phyloP scores from a whole-genome alignment of 257 asterid genomes.

The Ligustrum vulgare region DNA sequence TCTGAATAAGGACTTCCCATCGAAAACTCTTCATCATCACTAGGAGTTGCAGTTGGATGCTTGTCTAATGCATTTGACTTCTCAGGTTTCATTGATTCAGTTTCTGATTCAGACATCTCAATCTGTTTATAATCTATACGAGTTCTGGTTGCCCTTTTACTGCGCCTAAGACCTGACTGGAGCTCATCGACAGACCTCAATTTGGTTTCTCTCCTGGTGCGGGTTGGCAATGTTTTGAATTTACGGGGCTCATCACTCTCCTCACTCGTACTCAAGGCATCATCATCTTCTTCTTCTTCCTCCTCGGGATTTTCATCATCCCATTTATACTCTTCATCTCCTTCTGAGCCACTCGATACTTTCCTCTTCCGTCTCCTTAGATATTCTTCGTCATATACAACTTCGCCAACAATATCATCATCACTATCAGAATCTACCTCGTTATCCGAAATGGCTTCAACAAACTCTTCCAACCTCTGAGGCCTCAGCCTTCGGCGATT shows the following conservation, averaged over 20 bases:
- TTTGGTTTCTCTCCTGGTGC: conserved; percentile 72
- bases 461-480: conserved; percentile 65
- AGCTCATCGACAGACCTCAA: conserved; percentile 60
- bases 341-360: conserved; percentile 86
- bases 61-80: conserved; percentile 46
- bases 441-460: conserved; percentile 69
- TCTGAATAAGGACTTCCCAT: conserved; percentile 56
- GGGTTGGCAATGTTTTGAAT: conserved; percentile 48
- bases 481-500: conserved; percentile 85
- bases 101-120: conserved; percentile 83
- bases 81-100: conserved; percentile 49
- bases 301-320: conserved; percentile 80
- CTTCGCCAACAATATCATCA: conserved; percentile 95
- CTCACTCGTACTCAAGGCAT: conserved; percentile 57
- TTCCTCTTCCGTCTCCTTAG: conserved; percentile 63
- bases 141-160: conserved; percentile 81
- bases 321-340: conserved; percentile 78
- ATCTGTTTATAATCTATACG: conserved; percentile 67
- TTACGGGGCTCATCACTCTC: conserved; percentile 57
- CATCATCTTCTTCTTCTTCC: conserved; percentile 68
- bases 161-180: conserved; percentile 81
- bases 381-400: conserved; percentile 85
- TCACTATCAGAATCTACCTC: conserved; percentile 86
- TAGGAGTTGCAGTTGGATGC: conserved; percentile 40
- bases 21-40: conserved; percentile 52